Base-by-base conservation (phyloP, 495 filamentous ascomycete genomes). In the Neurospora sp. region DNA sequence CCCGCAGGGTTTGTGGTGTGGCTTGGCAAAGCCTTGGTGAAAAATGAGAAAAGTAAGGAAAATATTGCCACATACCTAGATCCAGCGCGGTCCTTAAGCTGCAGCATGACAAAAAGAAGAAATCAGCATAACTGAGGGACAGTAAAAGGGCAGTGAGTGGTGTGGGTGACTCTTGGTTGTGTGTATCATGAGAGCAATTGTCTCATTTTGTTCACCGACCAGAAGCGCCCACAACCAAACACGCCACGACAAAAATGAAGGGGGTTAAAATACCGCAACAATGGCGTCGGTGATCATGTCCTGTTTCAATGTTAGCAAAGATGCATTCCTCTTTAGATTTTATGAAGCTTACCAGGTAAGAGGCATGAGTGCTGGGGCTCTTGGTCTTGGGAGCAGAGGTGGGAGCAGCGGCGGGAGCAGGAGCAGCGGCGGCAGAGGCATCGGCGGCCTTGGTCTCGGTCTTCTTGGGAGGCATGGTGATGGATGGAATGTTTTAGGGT, bases 231-330 rank as follows among this genome's bases (percentile, higher is more conserved):
- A 72, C 70, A 76, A 40, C 73, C 34, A 42, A 80, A 78, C 81
- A 77, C 82, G 83, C 81, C 79, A 80, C 80, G 82, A 70, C 6
- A 80, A 77, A 79, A 78, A 81, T 79, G 77, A 78, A 79, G 78
- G 76, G 79, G 81, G 70, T 36, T 78, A 87, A 87, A 84, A 81
- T 86, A 91, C 89, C 82, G 87, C 84, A 79, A 90, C 76, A 78
- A 91, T 90, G 72, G 89, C 89, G 77, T 91, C 89, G 48, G 87
- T 90, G 79, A 91, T 89, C 89, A 91, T 91, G 75, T 89, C 89
- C 90, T 84, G 62, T 73, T 70, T 40, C 2, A 9, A 24, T 71
- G 79, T 88, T 80, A 89, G 87, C 77, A 81, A 71, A 38, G 43
- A 76, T 71, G 36, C 38, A 73, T 77, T 69, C 59, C 74, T 77